These are phyloP conservation scores for Eustoma russellianum DNA, from an alignment of 257 asterid genomes.

Conservation along the genomic window DNA sequence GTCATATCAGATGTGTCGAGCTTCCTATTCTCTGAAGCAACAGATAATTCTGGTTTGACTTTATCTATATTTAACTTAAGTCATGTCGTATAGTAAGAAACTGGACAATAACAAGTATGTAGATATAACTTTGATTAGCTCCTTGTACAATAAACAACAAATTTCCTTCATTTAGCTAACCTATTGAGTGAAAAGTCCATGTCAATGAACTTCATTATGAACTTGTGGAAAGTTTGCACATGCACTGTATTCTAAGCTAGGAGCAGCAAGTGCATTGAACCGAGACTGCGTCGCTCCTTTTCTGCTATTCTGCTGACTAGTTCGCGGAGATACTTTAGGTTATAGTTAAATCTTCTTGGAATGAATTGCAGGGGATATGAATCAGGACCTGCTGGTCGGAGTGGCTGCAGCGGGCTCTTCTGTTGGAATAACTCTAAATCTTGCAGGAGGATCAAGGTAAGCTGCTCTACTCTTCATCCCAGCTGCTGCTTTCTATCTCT, in stretches of 20 bases:
- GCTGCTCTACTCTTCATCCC: background rate
- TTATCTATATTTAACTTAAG: too few relatives aligned
- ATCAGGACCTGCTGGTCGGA: conserved; percentile 69
- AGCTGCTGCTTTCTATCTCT: background rate
- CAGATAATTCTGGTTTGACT: too few relatives aligned
- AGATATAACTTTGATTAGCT: too few relatives aligned
- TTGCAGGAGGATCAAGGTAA: conserved; percentile 43
- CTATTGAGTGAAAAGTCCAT: background rate
- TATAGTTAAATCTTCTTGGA: background rate
- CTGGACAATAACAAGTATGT: too few relatives aligned
- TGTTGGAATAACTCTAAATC: conserved; percentile 71
- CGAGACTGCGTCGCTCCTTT: background rate
- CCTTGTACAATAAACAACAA: too few relatives aligned
- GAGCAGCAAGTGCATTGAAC: too few relatives aligned
- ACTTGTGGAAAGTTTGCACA: background rate
- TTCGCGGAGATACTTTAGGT: background rate
- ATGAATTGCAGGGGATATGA: conserved; percentile 69
- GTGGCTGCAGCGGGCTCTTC: conserved; percentile 73
- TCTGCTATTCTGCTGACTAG: background rate
- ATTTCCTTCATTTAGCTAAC: background rate
- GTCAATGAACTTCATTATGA: background rate
- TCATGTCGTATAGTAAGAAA: too few relatives aligned
- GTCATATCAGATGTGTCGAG: too few relatives aligned
- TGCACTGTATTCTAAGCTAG: background rate
- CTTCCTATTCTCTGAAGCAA: too few relatives aligned